Percentiles rank a stretch among this genome's conserved stretches.
Evolutionary conservation across 306 rosid genomes (phyloP).

Genomic region (Begonia fuchsioides): DNA sequence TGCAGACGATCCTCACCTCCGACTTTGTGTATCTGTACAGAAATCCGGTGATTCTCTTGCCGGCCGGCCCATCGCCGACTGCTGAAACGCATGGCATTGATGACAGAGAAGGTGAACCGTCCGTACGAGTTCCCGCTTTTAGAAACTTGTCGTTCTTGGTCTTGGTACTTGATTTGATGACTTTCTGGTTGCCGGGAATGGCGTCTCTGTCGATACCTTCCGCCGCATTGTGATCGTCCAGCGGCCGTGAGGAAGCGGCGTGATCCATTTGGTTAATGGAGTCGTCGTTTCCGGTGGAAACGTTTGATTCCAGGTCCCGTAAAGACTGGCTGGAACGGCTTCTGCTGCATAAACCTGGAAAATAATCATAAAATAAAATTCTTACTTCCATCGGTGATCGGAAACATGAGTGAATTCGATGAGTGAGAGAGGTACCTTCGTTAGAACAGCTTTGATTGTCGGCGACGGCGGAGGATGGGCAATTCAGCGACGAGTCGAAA

Average conservation of each 20-base stretch:
- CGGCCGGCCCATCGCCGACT: constrained; percentile 50
- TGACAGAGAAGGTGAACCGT: constrained; percentile 6
- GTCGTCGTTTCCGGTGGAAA: background rate
- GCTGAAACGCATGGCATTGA: constrained; percentile 73
- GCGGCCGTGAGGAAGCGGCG: constrained; percentile 3
- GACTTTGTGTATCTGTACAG: constrained; percentile 34
- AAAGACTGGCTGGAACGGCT: constrained; percentile 37
- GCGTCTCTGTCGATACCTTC: constrained; percentile 1
- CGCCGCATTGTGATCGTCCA: constrained; percentile 6
- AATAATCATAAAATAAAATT: background rate
- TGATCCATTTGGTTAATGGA: constrained; percentile 7
- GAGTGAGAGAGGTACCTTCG: constrained; percentile 30
- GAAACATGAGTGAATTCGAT: background rate
- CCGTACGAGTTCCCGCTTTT: constrained; percentile 11
- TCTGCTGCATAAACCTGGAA: constrained; percentile 18
- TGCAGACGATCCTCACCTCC: constrained; percentile 68
- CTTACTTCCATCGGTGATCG: background rate
- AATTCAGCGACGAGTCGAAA: constrained; percentile 28
- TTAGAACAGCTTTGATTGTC: constrained; percentile 30
- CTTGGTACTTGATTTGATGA: constrained; percentile 6
- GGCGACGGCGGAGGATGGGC: constrained; percentile 38
- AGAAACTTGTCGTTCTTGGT: constrained; percentile 1
- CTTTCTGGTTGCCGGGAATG: constrained; percentile 8
- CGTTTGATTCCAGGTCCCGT: constrained; percentile 10
- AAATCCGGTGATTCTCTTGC: constrained; percentile 52